Evolutionary conservation across 139 green algal genomes (phyloP), one percentile per base, ranked within the genome.

Genomic region (Chlamydomonas sp.): DNA sequence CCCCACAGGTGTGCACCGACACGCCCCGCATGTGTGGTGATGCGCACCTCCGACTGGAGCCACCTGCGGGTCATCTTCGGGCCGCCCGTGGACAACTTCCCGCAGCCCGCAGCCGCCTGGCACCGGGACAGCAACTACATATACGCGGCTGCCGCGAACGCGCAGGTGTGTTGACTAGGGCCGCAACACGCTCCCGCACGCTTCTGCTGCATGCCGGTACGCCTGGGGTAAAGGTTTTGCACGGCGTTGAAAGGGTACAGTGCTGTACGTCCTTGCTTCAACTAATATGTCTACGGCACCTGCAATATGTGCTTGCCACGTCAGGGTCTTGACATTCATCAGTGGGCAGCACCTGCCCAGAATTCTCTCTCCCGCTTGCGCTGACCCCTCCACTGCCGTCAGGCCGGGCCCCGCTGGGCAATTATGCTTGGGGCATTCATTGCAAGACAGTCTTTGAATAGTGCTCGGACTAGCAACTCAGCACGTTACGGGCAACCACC

Each of bases 21-120:
- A 87, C 86, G 0, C 82, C 91, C 5, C 92, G 93, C 0, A 80
- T 95, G 80, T n/a, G 77, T 97, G 68, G 78, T 97, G 87, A 73
- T 93, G 77, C 88, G 90, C 77, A 88, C 80, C 5, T 5, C 66
- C 18, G 81, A 78, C 74, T 91, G 88, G 82, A 58, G 5, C 1
- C n/a, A 75, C 0, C 71, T 79, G 12, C 85, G 88, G 20, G 66
- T 76, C 63, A 69, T 93, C 2, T 91, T 90, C 84, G 88, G 83
- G 0, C 66, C 89, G 62, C 80, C 86, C 12, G 78, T 79, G 8
- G 85, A 89, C 67, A 78, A 92, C 83, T 93, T 92, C 79, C 83
- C 86, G 78, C 83, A 91, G 63, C 89, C 83, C 58, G 73, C 14
- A 1, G 82, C 83, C 14, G 88, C 86, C 5, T 93, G 89, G 88